Percentiles rank a stretch among this genome's conserved stretches.
Evolutionary conservation across 148 eudicot species (phyloP).

Genomic region (Dianthus caryophyllus): DNA sequence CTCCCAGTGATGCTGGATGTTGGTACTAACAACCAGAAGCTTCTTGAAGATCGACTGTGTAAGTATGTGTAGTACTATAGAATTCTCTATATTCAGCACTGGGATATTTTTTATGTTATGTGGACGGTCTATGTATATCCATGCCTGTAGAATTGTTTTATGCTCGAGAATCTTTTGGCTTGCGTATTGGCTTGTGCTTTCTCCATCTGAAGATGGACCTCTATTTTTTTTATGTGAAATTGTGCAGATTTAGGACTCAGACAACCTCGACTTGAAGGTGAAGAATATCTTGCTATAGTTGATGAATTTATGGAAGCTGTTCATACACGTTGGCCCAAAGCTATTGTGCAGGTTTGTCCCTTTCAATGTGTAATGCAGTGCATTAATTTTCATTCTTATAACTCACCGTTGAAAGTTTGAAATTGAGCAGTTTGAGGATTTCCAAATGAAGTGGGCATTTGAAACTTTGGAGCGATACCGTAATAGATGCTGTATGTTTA

Average conservation of each 20-base stretch:
- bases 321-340: conserved; percentile 97
- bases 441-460: conserved; percentile 99
- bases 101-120: neutral
- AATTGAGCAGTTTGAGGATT: conserved; percentile 96
- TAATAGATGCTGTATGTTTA: conserved; percentile 87
- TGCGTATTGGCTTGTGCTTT: neutral
- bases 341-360: conserved; percentile 85
- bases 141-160: neutral
- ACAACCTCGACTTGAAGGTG: conserved; percentile 92
- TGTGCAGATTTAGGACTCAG: conserved; percentile 87
- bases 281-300: conserved; percentile 74
- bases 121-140: conserved; percentile 6
- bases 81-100: conserved; percentile 4
- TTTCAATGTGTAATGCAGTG: conserved; percentile 15
- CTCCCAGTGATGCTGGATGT: conserved; percentile 99
- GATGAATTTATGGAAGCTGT: conserved; percentile 98
- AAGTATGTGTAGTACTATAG: conserved; percentile 32
- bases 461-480: conserved; percentile 88
- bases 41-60: conserved; percentile 85
- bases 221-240: neutral
- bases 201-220: conserved; percentile 3
- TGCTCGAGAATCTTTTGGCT: neutral
- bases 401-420: conserved; percentile 16
- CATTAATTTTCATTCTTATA: conserved; percentile 15
- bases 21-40: conserved; percentile 93